phyloP scores from a whole-genome alignment of 805 yeast genomes.

The Ogataea nakhonphanomensis region DNA sequence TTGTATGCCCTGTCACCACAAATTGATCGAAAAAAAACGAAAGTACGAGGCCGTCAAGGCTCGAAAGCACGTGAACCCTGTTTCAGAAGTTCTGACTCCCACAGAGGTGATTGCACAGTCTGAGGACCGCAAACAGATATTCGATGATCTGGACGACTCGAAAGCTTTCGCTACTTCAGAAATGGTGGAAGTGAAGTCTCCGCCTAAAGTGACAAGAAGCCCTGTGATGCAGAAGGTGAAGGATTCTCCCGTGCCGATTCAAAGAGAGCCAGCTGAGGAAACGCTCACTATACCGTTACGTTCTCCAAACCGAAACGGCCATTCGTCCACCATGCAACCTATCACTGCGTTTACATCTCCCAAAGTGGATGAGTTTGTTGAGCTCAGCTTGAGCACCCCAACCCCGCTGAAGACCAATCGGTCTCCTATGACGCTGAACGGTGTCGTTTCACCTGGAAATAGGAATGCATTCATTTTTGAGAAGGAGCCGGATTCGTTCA shows the following conservation, averaged over 20 bases:
- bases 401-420: constrained; percentile 9
- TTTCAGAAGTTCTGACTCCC: neutral
- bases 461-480: constrained; percentile 25
- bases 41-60: constrained; percentile 49
- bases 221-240: constrained; percentile 9
- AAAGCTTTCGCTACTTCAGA: constrained; percentile 11
- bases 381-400: constrained; percentile 5
- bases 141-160: constrained; percentile 6
- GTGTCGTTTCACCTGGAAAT: constrained; percentile 18
- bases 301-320: constrained; percentile 28
- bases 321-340: constrained; percentile 8
- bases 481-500: constrained; percentile 20
- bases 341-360: constrained; percentile 15
- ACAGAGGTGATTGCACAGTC: constrained; percentile 5
- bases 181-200: constrained; percentile 14
- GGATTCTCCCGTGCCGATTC: constrained; percentile 1
- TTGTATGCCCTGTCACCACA: constrained; percentile 90
- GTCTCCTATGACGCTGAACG: constrained; percentile 11
- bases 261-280: constrained; percentile 14
- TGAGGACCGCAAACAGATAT: constrained; percentile 11
- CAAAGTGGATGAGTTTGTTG: constrained; percentile 1
- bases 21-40: constrained; percentile 70
- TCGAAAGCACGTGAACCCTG: neutral
- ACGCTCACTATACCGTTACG: constrained; percentile 29
- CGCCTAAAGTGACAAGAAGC: constrained; percentile 15